phyloP scores from a whole-genome alignment of 768 basidiomycete species.

The Hypsizygus marmoreus region DNA sequence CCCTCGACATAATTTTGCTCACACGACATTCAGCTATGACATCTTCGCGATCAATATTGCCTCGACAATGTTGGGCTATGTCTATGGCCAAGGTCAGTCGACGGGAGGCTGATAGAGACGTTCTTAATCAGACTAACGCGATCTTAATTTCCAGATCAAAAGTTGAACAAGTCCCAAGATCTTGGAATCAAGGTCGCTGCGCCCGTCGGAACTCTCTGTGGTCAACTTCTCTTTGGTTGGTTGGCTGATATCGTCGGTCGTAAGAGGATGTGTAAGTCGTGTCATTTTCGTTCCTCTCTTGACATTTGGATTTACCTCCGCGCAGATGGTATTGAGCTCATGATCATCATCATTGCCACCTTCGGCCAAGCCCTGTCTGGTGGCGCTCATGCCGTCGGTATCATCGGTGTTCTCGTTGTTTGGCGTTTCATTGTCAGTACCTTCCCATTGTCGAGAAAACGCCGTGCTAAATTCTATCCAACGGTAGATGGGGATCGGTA shows the following conservation, averaged over 20 bases:
- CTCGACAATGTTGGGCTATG: slow-evolving; percentile 79
- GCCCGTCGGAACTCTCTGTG: slow-evolving; percentile 73
- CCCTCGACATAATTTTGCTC: slow-evolving; percentile 1
- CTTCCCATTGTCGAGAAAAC: not conserved
- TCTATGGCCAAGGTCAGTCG: slow-evolving; percentile 57
- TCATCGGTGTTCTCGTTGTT: slow-evolving; percentile 76
- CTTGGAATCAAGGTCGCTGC: slow-evolving; percentile 80
- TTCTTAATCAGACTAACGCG: slow-evolving; percentile 4
- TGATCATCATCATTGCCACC: slow-evolving; percentile 80
- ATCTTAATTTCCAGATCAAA: slow-evolving; percentile 27
- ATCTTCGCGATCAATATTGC: slow-evolving; percentile 92
- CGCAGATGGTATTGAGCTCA: slow-evolving; percentile 69
- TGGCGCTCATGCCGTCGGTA: slow-evolving; percentile 61
- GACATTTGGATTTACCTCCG: not conserved
- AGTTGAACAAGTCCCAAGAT: slow-evolving; percentile 61
- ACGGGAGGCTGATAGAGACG: too few species aligned
- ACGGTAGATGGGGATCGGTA: slow-evolving; percentile 71
- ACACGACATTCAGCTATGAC: slow-evolving; percentile 53
- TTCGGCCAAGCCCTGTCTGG: slow-evolving; percentile 82
- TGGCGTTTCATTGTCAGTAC: slow-evolving; percentile 74
- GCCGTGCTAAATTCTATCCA: slow-evolving; percentile 1
- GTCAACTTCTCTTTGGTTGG: slow-evolving; percentile 80
- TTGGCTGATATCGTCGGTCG: slow-evolving; percentile 77
- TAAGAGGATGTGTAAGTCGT: slow-evolving; percentile 79
- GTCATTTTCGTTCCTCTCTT: not conserved